Evolutionary conservation across 2,329 filamentous ascomycete genomes (phyloP).

Genomic region (Ophiocordyceps camponoti-rufipedis): DNA sequence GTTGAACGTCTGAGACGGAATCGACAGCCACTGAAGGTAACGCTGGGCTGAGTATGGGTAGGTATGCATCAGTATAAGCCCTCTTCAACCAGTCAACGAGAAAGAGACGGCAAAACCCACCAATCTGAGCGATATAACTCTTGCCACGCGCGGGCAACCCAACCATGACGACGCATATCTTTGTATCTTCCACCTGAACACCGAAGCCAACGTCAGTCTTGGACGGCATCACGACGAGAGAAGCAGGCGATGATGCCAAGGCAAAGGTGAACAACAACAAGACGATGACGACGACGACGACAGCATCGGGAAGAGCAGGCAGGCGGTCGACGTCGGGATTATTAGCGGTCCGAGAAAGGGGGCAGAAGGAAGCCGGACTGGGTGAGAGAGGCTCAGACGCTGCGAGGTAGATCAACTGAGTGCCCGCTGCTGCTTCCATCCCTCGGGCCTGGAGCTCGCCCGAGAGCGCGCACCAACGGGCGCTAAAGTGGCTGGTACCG

Average conservation of each 20-base stretch:
- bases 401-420: background rate
- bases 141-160: conserved; percentile 90
- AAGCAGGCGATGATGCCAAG: conserved; percentile 2
- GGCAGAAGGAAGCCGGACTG: background rate
- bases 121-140: conserved; percentile 94
- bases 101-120: conserved; percentile 26
- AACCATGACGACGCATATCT: conserved; percentile 98
- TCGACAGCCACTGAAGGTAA: conserved; percentile 92
- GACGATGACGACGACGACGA: conserved; percentile 1
- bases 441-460: background rate
- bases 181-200: conserved; percentile 83
- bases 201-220: conserved; percentile 44
- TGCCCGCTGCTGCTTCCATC: background rate
- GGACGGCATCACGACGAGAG: conserved; percentile 20
- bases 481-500: background rate
- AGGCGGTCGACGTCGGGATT: background rate
- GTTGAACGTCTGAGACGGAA: conserved; percentile 89
- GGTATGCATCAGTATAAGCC: background rate
- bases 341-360: background rate
- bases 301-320: background rate
- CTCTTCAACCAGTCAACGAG: background rate
- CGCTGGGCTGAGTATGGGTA: conserved; percentile 59
- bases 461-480: background rate
- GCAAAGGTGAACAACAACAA: background rate
- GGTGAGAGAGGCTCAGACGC: background rate